Evolutionary conservation across 257 asterid species (phyloP), one percentile per base, ranked within the genome.

Genomic region (Solanum ossicruentum): DNA sequence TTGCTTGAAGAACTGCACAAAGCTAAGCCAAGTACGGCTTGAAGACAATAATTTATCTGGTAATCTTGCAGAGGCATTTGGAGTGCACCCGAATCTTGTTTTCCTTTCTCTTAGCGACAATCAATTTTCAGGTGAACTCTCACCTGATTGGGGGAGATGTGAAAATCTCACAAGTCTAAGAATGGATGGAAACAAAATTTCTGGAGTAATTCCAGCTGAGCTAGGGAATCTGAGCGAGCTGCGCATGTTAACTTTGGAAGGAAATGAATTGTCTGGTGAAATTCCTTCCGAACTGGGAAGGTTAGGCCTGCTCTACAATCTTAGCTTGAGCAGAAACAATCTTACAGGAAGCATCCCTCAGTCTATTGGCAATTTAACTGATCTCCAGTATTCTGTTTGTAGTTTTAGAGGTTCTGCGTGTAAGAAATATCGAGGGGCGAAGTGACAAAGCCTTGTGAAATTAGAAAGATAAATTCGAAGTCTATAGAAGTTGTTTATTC

Each of bases 161-260:
- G 87, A 83, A 81, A 81, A 70, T 66, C 94, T 95, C 70, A 91
- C 92, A 21, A 91, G 86, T 88, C 51, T 95, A 13, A 88, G 84
- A 88, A 49, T 92, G 81, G 93, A 87, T 72, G 82, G 85, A 67
- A 94, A 95, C 28, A 73, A 47, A 56, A 85, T 95, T 47, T 91
- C 95, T n/a, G 97, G 98, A 49, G 72, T 43, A 65, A 93, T 95
- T 86, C 99, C 98, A n/a, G 54, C 87, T 45, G 95, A 89, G 90
- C 78, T 94, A 7, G 97, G 98, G 45, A 89, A 91, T 83, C 89
- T 95, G 84, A 87, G 89, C n/a, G 83, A 84, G 69, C 86, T 95
- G 63, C 87, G 85, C 2, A 80, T 89, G 78, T 93, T 95, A 12
- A 89, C 71, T 55, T 85, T 95, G 88, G 91, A 85, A 54, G 92